Base-by-base conservation (phyloP, 1,284 basidiomycete genomes). In the Melampsora larici-populina region DNA sequence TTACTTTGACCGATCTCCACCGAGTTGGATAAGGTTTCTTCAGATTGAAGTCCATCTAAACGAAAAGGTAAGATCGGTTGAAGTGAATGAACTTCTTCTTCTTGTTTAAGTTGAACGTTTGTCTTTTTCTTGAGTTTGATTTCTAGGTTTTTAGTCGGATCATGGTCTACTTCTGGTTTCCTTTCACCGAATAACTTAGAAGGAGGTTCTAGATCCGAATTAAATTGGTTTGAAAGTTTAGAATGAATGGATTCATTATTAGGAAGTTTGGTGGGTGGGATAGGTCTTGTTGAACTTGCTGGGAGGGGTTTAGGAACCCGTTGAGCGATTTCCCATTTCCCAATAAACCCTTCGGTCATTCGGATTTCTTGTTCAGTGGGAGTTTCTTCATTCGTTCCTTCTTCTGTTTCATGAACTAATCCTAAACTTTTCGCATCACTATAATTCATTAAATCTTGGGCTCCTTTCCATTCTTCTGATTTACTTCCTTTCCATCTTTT, bases 381-480 rank as follows among this genome's bases (percentile, higher is more conserved):
- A n/a, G n/a, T n/a, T 84, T 90, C 89, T 26, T 88, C 87, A 78
- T 86, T 85, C 79, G 87, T 81, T 79, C 88, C 82, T 80, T n/a
- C 40, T 36, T 36, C 36, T 89, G 24, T 91, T 0, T 89, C 89
- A 81, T 94, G 92, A 7, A 84, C 86, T 81, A 89, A 90, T 0
- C 94, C 94, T 0, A 96, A 87, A 1, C 90, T 91, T 66, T 88
- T 89, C 0, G 95, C 91, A 0, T 92, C 93, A 21, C 92, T 89
- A 84, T 99, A 99, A 83, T 95, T 91, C 2, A 90, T 86, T 80
- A 87, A 94, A 66, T 89, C 89, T 82, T 93, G 90, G 0, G 89
- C 87, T 1, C 81, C 81, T 49, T 79, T 80, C 75, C 89, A 87
- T 81, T 88, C 90, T 43, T 81, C 78, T 5, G 84, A 82, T 3